Base-by-base conservation (phyloP, 108 stramenopile species). In the Conticribra weissflogii region DNA sequence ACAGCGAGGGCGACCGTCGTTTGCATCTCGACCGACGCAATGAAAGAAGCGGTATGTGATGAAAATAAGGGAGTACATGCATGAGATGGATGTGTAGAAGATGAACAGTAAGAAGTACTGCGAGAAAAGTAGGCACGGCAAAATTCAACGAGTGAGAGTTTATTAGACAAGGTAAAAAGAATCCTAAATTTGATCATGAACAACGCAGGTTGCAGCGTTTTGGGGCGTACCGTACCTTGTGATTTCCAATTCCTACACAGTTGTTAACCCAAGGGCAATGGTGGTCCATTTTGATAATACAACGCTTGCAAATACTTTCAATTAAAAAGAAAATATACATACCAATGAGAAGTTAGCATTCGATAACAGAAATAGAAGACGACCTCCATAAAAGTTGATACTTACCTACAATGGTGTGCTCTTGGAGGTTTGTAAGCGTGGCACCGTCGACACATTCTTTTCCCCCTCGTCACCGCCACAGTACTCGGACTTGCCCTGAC, bases 201-300 rank as follows among this genome's bases (percentile, higher is more conserved):
- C n/a, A n/a, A n/a, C n/a, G n/a, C n/a, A n/a, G n/a, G n/a, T n/a
- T n/a, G n/a, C n/a, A n/a, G n/a, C 21, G 21, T 33, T 36, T 24
- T 25, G 15, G 15, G 59, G 17, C 24, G 22, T 12, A 49, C 0
- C 54, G 29, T 50, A 74, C 75, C 61, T 99, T 99, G 91, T 99
- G 98, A 78, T 99, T 99, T 41, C 95, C 92, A 59, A 97, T 91
- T 47, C 97, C 99, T 18, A 99, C 96, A 83, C 98, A 98, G 82
- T 99, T 99, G 86, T 98, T 99, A 36, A 98, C 96, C 98, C 98
- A 97, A 21, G 97, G 96, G 81, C 97, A 98, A 67, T 91, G 87
- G 86, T 91, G 96, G 71, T 96, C 96, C 93, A 96, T 94, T 78
- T 96, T 94, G 61, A 96, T 85, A 31, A 96, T 89, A 69, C 96